phyloP scores from a whole-genome alignment of 2,329 filamentous ascomycete genomes.

The Claviceps citrina region DNA sequence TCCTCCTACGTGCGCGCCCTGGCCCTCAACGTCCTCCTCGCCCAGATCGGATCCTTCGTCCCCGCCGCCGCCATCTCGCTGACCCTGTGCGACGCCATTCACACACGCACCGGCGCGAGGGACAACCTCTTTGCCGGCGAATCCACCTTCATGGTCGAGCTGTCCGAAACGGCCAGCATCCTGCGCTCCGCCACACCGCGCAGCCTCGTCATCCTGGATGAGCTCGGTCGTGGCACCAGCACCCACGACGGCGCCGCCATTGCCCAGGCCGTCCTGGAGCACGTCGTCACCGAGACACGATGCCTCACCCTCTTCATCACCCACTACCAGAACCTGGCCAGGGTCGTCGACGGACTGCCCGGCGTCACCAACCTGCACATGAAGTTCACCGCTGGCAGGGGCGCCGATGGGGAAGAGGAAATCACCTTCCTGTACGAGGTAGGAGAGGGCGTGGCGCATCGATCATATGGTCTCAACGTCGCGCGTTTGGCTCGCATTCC shows the following conservation, averaged over 20 bases:
- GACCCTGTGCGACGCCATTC: conserved; percentile 78
- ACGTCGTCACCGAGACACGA: conserved; percentile 58
- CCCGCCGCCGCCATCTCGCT: conserved; percentile 61
- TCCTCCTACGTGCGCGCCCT: conserved; percentile 92
- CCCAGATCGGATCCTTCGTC: conserved; percentile 87
- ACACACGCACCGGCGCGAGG: conserved; percentile 88
- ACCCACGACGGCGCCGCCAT: conserved; percentile 96
- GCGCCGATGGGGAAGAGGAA: conserved; percentile 45
- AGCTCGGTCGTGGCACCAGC: conserved; percentile 81
- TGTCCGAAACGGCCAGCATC: conserved; percentile 83
- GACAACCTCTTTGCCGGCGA: conserved; percentile 94
- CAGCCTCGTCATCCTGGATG: conserved; percentile 81
- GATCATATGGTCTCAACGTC: conserved; percentile 89
- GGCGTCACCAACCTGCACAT: conserved; percentile 84
- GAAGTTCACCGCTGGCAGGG: conserved; percentile 48
- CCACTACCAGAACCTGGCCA: conserved; percentile 77
- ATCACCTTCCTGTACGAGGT: conserved; percentile 94
- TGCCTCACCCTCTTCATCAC: conserved; percentile 92
- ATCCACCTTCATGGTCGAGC: conserved; percentile 94
- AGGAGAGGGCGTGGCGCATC: conserved; percentile 76
- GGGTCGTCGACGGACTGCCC: conserved; percentile 52
- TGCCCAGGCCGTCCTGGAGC: conserved; percentile 75
- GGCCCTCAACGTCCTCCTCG: conserved; percentile 82
- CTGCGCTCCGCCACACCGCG: conserved; percentile 75
- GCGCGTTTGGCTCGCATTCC: conserved; percentile 74